Percentiles rank a stretch among this genome's conserved stretches.
These are phyloP conservation scores for Fonsecaea erecta DNA, from an alignment of 2,329 filamentous ascomycete species.

Conservation along the genomic window DNA sequence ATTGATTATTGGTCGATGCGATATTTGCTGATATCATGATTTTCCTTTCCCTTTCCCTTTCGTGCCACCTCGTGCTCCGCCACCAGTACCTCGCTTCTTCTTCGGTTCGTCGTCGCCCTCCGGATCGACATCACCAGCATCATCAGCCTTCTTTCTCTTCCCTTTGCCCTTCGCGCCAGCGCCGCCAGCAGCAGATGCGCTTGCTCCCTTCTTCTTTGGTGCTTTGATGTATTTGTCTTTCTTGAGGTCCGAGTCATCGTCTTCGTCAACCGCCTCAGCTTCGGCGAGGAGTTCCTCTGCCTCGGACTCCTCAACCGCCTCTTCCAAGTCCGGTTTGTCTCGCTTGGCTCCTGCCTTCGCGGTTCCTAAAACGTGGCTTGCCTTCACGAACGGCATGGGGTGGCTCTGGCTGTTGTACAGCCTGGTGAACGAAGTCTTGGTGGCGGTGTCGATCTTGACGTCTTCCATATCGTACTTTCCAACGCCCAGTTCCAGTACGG, in stretches of 20 bases:
- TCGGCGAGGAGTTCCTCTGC: conserved; percentile 66
- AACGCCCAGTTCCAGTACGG: conserved; percentile 86
- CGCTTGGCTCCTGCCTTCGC: conserved; percentile 65
- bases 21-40: background rate
- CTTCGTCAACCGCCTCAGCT: conserved; percentile 63
- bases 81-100: conserved; percentile 27
- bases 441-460: conserved; percentile 79
- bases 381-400: conserved; percentile 95
- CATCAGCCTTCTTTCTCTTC: conserved; percentile 29
- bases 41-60: conserved; percentile 29
- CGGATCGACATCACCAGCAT: conserved; percentile 23
- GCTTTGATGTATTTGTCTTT: conserved; percentile 97
- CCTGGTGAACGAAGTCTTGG: conserved; percentile 88
- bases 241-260: conserved; percentile 79
- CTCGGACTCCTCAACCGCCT: conserved; percentile 84
- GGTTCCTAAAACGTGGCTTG: conserved; percentile 73
- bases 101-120: conserved; percentile 27
- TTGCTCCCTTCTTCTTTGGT: conserved; percentile 71
- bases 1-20: background rate
- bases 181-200: conserved; percentile 50
- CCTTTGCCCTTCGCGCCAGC: conserved; percentile 46
- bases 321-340: conserved; percentile 90
- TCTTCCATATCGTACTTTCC: conserved; percentile 77
- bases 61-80: conserved; percentile 21
- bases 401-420: conserved; percentile 86